Conservation (phyloP, 495 filamentous ascomycete genomes). For the Talaromyces borbonicus region DNA sequence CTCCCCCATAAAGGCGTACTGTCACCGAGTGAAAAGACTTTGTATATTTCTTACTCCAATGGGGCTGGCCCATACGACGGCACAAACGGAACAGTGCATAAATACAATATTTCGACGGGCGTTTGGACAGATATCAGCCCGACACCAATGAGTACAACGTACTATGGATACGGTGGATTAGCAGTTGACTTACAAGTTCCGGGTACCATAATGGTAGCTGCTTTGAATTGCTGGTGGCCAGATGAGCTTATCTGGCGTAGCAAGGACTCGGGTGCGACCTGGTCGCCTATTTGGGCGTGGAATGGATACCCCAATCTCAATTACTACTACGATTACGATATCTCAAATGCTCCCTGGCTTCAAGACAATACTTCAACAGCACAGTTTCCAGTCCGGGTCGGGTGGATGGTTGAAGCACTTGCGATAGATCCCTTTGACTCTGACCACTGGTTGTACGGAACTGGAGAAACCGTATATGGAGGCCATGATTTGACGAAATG, state of each 20-base stretch:
- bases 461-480: conserved; percentile 46
- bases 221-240: conserved; percentile 50
- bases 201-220: conserved; percentile 45
- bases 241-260: conserved; percentile 47
- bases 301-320: conserved; percentile 34
- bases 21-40: conserved; percentile 40
- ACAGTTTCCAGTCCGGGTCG: conserved; percentile 20
- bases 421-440: conserved; percentile 50
- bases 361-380: conserved; percentile 16
- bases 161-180: conserved; percentile 47
- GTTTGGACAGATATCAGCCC: conserved; percentile 49
- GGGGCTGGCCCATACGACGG: conserved; percentile 48
- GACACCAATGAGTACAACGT: conserved; percentile 24
- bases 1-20: conserved; percentile 48
- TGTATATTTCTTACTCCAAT: conserved; percentile 48
- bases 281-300: conserved; percentile 45
- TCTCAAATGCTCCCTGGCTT: conserved; percentile 15
- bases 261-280: conserved; percentile 42
- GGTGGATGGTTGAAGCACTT: conserved; percentile 56
- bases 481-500: conserved; percentile 24
- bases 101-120: conserved; percentile 36
- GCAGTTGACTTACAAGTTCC: conserved; percentile 44
- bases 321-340: conserved; percentile 32
- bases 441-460: conserved; percentile 51
- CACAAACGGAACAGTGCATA: conserved; percentile 38